phyloP scores from a whole-genome alignment of 106 monocot genomes.

The Dendrobium officinale region DNA sequence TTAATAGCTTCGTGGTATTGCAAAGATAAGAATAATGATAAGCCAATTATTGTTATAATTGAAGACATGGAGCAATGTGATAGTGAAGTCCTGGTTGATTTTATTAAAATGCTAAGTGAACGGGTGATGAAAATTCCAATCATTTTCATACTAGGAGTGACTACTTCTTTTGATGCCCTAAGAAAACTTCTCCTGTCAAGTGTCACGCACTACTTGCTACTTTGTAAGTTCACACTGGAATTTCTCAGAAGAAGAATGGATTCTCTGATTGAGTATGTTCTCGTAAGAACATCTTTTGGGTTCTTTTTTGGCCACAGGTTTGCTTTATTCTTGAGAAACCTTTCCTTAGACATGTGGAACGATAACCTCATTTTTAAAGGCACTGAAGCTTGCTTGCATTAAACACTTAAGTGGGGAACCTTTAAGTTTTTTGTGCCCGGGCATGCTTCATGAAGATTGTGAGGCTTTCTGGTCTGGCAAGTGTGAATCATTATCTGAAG shows the following conservation, averaged over 20 bases:
- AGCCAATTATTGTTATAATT: constrained; percentile 71
- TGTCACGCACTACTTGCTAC: constrained; percentile 45
- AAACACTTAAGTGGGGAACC: constrained; percentile 73
- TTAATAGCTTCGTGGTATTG: constrained; percentile 76
- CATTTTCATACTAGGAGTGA: constrained; percentile 68
- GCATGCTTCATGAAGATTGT: constrained; percentile 44
- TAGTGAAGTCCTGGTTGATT: constrained; percentile 47
- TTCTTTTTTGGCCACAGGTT: constrained; percentile 71
- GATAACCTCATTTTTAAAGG: constrained; percentile 65
- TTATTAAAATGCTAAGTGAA: constrained; percentile 77
- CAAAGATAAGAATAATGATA: constrained; percentile 40
- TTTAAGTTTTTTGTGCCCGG: constrained; percentile 61
- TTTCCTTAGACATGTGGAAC: constrained; percentile 82
- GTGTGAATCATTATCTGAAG: constrained; percentile 40
- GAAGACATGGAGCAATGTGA: constrained; percentile 79
- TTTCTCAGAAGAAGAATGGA: constrained; percentile 73
- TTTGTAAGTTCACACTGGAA: constrained; percentile 54
- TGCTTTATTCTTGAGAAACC: constrained; percentile 66
- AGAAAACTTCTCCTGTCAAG: constrained; percentile 53
- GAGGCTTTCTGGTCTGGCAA: constrained; percentile 40
- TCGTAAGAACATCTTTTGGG: constrained; percentile 43
- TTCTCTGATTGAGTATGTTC: constrained; percentile 62
- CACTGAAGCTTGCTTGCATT: constrained; percentile 81
- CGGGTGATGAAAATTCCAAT: constrained; percentile 90
- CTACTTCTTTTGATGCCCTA: constrained; percentile 51